Percentiles rank a stretch among this genome's conserved stretches.
These are phyloP conservation scores for Lyophyllum shimeji DNA, from an alignment of 768 basidiomycete genomes.

Conservation along the genomic window DNA sequence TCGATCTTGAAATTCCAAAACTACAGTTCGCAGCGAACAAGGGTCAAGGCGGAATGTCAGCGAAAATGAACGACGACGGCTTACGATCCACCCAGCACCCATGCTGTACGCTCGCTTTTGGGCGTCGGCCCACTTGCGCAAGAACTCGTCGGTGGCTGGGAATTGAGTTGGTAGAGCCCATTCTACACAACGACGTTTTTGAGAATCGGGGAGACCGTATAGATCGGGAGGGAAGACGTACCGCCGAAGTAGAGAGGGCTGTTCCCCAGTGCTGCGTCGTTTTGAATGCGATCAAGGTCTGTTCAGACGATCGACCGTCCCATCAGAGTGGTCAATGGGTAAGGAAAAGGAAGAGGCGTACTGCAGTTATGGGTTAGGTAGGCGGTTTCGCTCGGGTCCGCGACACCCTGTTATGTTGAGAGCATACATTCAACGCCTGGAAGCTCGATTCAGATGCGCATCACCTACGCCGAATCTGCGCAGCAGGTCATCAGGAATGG, in stretches of 20 bases:
- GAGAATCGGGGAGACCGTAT: background rate
- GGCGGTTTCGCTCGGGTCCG: conserved; percentile 59
- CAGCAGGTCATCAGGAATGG: background rate
- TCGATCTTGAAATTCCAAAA: conserved; percentile 79
- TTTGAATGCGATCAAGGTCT: conserved; percentile 60
- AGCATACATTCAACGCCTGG: conserved; percentile 6
- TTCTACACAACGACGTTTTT: conserved; percentile 24
- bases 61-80: conserved; percentile 19
- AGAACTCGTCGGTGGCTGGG: conserved; percentile 57
- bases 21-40: conserved; percentile 15
- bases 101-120: conserved; percentile 67
- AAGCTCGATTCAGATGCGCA: background rate
- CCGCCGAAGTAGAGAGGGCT: conserved; percentile 43
- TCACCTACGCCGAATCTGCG: conserved; percentile 56
- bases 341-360: conserved; percentile 28
- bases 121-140: conserved; percentile 71
- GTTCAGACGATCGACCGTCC: background rate
- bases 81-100: conserved; percentile 66
- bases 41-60: background rate
- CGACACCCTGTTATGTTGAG: conserved; percentile 64
- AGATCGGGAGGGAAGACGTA: conserved; percentile 13
- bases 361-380: conserved; percentile 73
- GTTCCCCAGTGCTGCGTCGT: conserved; percentile 33
- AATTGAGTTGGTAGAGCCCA: conserved; percentile 65
- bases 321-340: background rate